Percentiles rank a stretch among this genome's conserved stretches.
Evolutionary conservation across 768 basidiomycete species (phyloP).

Genomic region (Imleria badia): DNA sequence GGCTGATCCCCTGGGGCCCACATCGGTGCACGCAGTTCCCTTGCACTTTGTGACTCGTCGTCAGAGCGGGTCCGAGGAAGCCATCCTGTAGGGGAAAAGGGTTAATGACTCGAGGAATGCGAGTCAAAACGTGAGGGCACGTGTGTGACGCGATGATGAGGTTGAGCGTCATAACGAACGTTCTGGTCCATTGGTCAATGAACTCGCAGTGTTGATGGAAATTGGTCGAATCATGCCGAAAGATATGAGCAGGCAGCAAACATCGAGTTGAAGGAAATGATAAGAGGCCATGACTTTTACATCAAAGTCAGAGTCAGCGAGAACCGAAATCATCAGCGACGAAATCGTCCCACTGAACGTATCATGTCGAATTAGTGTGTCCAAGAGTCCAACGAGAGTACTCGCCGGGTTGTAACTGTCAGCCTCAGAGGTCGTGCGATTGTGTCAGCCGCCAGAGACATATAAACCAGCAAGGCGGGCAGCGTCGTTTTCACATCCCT

Average conservation of each 20-base stretch:
- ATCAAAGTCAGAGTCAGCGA: neutral
- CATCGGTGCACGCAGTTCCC: neutral
- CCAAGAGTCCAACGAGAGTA: neutral
- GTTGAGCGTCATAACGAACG: neutral
- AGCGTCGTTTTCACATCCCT: neutral
- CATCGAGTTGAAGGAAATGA: neutral
- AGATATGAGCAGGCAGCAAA: neutral
- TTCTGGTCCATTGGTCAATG: neutral
- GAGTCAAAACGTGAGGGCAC: neutral
- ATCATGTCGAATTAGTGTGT: neutral
- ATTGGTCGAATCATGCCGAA: neutral
- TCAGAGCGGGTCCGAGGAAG: neutral
- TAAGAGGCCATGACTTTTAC: neutral
- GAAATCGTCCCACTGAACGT: neutral
- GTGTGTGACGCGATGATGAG: neutral
- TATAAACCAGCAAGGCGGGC: slow-evolving; percentile 15
- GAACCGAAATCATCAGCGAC: neutral
- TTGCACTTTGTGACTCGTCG: neutral
- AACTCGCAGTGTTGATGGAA: neutral
- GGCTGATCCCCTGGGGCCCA: neutral
- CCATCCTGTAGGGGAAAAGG: neutral
- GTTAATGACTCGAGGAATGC: neutral
- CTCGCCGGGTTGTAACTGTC: neutral
- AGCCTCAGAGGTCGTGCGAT: slow-evolving; percentile 14
- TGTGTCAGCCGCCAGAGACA: slow-evolving; percentile 23